Evolutionary conservation across 1,284 basidiomycete genomes (phyloP).

Genomic region (Hemileccinum hortonii): DNA sequence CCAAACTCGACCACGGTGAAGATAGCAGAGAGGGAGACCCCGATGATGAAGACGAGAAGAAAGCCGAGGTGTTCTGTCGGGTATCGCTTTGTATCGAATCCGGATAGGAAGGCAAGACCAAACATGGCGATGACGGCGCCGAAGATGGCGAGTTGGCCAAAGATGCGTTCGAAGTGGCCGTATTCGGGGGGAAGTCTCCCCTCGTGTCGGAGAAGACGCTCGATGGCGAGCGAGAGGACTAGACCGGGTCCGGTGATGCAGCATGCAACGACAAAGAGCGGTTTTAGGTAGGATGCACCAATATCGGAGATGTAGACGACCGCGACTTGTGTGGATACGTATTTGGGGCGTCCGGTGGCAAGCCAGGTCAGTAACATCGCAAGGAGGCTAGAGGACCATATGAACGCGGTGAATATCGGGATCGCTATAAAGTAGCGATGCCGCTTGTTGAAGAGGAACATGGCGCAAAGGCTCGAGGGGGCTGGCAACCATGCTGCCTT

Average conservation of each 20-base stretch:
- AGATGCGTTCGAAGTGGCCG: constrained; percentile 53
- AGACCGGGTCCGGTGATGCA: constrained; percentile 61
- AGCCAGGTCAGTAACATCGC: constrained; percentile 70
- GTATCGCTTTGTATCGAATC: constrained; percentile 64
- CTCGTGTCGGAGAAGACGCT: constrained; percentile 61
- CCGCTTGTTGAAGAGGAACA: constrained; percentile 10
- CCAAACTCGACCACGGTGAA: constrained; percentile 72
- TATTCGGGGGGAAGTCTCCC: constrained; percentile 62
- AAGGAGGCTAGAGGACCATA: constrained; percentile 66
- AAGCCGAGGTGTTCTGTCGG: constrained; percentile 53
- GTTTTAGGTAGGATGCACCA: constrained; percentile 67
- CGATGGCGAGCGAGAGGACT: constrained; percentile 55
- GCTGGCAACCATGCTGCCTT: background rate
- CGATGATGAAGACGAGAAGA: constrained; percentile 62
- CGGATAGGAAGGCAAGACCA: constrained; percentile 58
- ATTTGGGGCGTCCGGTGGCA: constrained; percentile 47
- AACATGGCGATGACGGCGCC: constrained; percentile 59
- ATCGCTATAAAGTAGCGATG: constrained; percentile 66
- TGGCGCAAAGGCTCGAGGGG: background rate
- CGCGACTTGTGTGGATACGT: constrained; percentile 48
- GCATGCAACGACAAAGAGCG: constrained; percentile 65
- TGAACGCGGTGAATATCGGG: constrained; percentile 54
- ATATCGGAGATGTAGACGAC: constrained; percentile 76
- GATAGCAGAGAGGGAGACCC: constrained; percentile 64
- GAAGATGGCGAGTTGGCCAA: constrained; percentile 55